A percentile compares a stretch with the other conserved stretches of the same genome.
Conservation (phyloP, 2,329 filamentous ascomycete genomes). For the Aspergillus sergii region DNA sequence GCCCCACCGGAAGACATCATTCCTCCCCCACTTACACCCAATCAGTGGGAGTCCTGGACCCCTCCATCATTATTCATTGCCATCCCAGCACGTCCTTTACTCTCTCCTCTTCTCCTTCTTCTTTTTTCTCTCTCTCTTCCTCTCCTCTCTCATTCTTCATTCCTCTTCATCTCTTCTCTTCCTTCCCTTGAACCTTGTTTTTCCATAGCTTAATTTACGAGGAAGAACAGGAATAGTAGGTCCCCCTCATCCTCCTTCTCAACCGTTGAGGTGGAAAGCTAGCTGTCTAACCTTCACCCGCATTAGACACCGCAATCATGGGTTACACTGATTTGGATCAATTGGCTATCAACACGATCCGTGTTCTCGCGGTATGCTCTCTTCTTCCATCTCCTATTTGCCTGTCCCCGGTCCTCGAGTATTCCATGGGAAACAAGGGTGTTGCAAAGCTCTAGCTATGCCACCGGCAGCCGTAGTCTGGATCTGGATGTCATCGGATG, state of each 20-base stretch:
- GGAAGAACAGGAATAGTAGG: conserved; percentile 3
- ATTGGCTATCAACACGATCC: conserved; percentile 97
- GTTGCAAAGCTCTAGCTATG: not conserved
- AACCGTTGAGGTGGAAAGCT: conserved; percentile 7
- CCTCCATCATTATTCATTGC: conserved; percentile 17
- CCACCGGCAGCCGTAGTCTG: not conserved
- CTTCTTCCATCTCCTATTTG: conserved; percentile 12
- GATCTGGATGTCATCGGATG: not conserved
- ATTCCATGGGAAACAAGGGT: too few species aligned
- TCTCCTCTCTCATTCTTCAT: conserved; percentile 23
- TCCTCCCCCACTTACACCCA: conserved; percentile 30
- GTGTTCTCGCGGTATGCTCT: conserved; percentile 83
- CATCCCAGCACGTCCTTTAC: conserved; percentile 16
- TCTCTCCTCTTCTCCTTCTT: conserved; percentile 12
- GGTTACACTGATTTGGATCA: conserved; percentile 84
- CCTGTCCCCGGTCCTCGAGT: not conserved
- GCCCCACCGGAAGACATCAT: conserved; percentile 37
- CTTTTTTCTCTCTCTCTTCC: conserved; percentile 15
- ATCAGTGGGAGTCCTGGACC: conserved; percentile 11
- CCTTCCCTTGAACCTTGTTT: conserved; percentile 10
- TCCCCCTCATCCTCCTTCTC: not conserved
- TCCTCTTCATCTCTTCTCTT: conserved; percentile 23
- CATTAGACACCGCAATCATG: conserved; percentile 62
- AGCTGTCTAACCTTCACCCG: conserved; percentile 16
- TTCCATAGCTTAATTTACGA: conserved; percentile 3